These are phyloP conservation scores for Podila horticola DNA, from an alignment of 192 early-diverging fungal species.

Conservation along the genomic window DNA sequence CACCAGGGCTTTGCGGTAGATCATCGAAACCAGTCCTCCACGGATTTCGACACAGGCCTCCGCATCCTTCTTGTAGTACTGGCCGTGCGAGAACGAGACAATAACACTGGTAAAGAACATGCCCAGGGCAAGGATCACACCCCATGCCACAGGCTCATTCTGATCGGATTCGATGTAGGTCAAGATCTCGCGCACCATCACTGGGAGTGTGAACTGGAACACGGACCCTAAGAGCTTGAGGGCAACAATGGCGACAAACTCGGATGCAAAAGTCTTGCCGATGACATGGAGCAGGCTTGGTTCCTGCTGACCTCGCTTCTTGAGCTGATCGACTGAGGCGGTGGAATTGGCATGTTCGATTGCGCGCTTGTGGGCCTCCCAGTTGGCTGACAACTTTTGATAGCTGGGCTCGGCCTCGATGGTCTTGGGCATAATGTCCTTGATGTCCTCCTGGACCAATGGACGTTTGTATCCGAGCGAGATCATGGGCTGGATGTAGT, in stretches of 20 bases:
- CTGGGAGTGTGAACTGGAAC: conserved; percentile 10
- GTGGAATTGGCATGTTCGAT: not conserved
- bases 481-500: conserved; percentile 27
- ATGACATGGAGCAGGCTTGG: conserved; percentile 17
- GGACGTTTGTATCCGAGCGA: conserved; percentile 8
- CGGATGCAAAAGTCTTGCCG: conserved; percentile 3
- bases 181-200: conserved; percentile 19
- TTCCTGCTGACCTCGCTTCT: not conserved
- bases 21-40: conserved; percentile 73
- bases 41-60: conserved; percentile 73
- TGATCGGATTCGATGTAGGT: conserved; percentile 14
- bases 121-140: conserved; percentile 10
- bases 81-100: not conserved
- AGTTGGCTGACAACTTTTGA: not conserved
- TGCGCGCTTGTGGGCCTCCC: conserved; percentile 10
- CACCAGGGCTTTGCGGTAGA: conserved; percentile 83
- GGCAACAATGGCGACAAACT: not conserved
- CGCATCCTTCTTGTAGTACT: conserved; percentile 34
- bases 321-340: not conserved
- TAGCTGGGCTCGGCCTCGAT: conserved; percentile 5
- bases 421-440: conserved; percentile 9
- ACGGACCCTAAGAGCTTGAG: not conserved
- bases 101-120: conserved; percentile 16
- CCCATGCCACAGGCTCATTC: not conserved
- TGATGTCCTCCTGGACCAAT: conserved; percentile 12